phyloP scores from a whole-genome alignment of 2,329 filamentous ascomycete species.

The Colletotrichum karsti region DNA sequence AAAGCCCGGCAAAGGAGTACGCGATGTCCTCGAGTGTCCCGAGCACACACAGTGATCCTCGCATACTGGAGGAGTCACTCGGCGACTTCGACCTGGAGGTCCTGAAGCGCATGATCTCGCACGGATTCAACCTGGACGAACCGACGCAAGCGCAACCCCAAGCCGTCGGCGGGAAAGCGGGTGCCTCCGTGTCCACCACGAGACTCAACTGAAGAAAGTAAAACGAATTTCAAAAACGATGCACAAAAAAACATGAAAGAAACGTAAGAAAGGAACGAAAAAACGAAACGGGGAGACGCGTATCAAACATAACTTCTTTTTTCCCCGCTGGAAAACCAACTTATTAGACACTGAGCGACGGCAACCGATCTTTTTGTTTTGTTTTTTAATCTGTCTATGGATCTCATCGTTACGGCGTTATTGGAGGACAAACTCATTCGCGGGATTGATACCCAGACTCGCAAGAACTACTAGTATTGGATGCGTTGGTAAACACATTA shows the following conservation, averaged over 20 bases:
- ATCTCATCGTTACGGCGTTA: slow-evolving; percentile 5
- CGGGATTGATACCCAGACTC: slow-evolving; percentile 29
- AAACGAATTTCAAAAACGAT: background rate
- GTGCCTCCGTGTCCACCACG: slow-evolving; percentile 15
- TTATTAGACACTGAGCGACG: slow-evolving; percentile 18
- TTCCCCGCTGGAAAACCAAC: background rate
- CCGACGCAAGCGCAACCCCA: slow-evolving; percentile 3
- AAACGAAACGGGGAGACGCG: background rate
- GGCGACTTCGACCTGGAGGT: slow-evolving; percentile 18
- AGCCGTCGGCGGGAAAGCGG: slow-evolving; percentile 13
- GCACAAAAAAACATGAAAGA: slow-evolving; percentile 11
- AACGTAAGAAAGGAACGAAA: slow-evolving; percentile 4
- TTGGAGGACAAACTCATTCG: background rate
- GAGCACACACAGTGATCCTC: slow-evolving; percentile 1
- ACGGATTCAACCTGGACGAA: slow-evolving; percentile 20
- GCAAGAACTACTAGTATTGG: slow-evolving; percentile 10
- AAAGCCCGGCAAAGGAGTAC: slow-evolving; percentile 16
- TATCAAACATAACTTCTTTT: background rate
- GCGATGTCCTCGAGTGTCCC: slow-evolving; percentile 6
- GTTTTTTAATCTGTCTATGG: background rate
- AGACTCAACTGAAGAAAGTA: slow-evolving; percentile 7
- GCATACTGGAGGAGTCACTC: slow-evolving; percentile 7
- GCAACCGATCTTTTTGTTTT: slow-evolving; percentile 1
- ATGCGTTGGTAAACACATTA: background rate
- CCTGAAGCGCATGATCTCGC: slow-evolving; percentile 20